Evolutionary conservation across 805 yeast genomes (phyloP), one percentile per base, ranked within the genome.

Genomic region (Teunomyces cretensis): DNA sequence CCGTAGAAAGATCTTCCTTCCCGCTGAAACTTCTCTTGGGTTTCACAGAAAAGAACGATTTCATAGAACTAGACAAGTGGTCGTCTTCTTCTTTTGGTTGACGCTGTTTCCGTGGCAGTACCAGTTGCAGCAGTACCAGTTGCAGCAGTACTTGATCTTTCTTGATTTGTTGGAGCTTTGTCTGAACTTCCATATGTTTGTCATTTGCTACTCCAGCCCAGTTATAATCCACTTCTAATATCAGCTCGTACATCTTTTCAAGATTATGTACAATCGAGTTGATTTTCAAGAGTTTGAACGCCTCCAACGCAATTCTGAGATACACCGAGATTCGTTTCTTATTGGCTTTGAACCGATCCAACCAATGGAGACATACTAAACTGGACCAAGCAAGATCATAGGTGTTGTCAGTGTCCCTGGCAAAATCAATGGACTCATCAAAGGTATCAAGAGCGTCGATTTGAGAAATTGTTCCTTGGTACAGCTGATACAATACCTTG

Each of bases 341-440:
- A 30, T 61, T 51, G 17, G 49, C 51, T 1, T 61, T 50, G 4
- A 44, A 47, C 4, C 36, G 45, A 2, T 49, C 45, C 8, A 72
- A 51, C 75, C 80, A 73, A 17, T 53, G 42, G 8, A 72, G 78
- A 56, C 81, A 75, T 14, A 71, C 58, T 42, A 72, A 70, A 45
- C 68, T 62, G 6, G 67, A 65, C 41, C 68, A 46, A 2, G 75
- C 79, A 5, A 63, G 64, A 40, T 75, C 79, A 22, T 64, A 58
- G 52, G 64, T 56, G 14, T 61, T 52, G 9, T 62, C 61, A 30
- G 55, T 46, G n/a, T 49, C 48, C 5, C 57, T 54, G 1, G 78
- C 73, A 3, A 47, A 41, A n/a, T 67, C 71, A n/a, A 76, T 62
- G 0, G 80, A 74, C 17, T 62, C 69, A 42, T 75, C 78, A 51